Evolutionary conservation across 352 stramenopile species (phyloP).

Genomic region (Phytophthora sp.): DNA sequence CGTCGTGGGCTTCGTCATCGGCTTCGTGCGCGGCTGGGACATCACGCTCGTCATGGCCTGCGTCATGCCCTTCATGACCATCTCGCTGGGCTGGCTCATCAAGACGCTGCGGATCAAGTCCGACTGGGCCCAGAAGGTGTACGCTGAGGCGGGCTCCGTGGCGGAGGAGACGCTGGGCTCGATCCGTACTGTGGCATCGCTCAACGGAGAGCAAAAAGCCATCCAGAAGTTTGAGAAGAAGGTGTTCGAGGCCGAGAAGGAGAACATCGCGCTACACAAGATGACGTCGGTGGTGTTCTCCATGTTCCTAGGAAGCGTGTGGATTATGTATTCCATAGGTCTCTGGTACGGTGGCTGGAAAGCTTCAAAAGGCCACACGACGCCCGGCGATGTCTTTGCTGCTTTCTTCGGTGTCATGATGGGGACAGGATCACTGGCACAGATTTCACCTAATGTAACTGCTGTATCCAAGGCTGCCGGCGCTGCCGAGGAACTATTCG

Average conservation of each 20-base stretch:
- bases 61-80: conserved; percentile 37
- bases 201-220: conserved; percentile 47
- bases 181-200: conserved; percentile 47
- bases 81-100: conserved; percentile 42
- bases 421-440: conserved; percentile 40
- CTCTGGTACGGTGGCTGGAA: conserved; percentile 65
- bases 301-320: conserved; percentile 48
- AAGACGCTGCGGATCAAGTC: conserved; percentile 29
- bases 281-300: conserved; percentile 37
- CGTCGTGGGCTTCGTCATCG: conserved; percentile 40
- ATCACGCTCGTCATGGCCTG: conserved; percentile 45
- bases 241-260: conserved; percentile 32
- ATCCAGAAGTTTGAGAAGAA: conserved; percentile 46
- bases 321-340: conserved; percentile 54
- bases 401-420: conserved; percentile 59
- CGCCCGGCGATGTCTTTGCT: conserved; percentile 47
- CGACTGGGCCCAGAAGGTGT: conserved; percentile 39
- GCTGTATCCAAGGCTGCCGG: conserved; percentile 45
- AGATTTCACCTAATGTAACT: conserved; percentile 57
- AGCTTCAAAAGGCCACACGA: conserved; percentile 37
- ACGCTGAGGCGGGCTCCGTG: conserved; percentile 50
- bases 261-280: conserved; percentile 47
- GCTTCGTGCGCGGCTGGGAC: conserved; percentile 45
- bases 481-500: conserved; percentile 43
- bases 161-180: conserved; percentile 49